These are phyloP conservation scores for Bruguiera gymnorhiza DNA, from an alignment of 345 rosid genomes.

Conservation along the genomic window DNA sequence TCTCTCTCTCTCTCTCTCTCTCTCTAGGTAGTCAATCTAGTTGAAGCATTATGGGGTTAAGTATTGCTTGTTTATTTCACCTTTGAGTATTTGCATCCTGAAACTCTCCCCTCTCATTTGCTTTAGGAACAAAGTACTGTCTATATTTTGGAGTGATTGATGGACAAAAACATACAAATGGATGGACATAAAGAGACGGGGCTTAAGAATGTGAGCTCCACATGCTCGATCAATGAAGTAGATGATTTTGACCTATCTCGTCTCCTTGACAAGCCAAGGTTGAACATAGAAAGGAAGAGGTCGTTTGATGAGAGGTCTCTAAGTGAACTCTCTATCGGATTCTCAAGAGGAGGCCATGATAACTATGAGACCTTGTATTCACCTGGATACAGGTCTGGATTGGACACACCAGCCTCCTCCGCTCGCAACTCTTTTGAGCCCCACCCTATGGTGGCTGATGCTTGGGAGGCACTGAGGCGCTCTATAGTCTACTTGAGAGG, in stretches of 20 bases:
- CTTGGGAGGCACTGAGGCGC: constrained; percentile 88
- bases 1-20: no score
- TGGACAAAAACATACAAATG: constrained; percentile 35
- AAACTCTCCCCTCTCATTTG: constrained; percentile 1
- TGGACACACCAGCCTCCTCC: constrained; percentile 74
- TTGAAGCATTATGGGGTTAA: neutral
- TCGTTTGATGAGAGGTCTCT: constrained; percentile 91
- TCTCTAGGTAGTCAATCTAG: neutral
- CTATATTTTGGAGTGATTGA: constrained; percentile 8
- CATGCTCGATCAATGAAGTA: constrained; percentile 72
- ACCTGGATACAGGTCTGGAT: constrained; percentile 38
- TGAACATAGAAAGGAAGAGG: constrained; percentile 86
- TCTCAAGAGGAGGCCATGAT: constrained; percentile 50
- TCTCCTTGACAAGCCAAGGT: constrained; percentile 76
- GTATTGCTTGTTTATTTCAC: neutral
- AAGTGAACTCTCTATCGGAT: constrained; percentile 78
- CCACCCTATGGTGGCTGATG: constrained; percentile 94
- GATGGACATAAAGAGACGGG: constrained; percentile 56
- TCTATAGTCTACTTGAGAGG: constrained; percentile 72
- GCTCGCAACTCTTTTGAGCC: constrained; percentile 89
- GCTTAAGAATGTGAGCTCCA: constrained; percentile 66
- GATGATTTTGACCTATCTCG: constrained; percentile 74
- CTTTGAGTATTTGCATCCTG: neutral
- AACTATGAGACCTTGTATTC: constrained; percentile 38
- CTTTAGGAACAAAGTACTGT: constrained; percentile 14